Percentiles rank a stretch among this genome's conserved stretches.
These are phyloP conservation scores for cucumber (Cucumis sativus) DNA, from an alignment of 306 rosid species.

Conservation along the genomic window DNA sequence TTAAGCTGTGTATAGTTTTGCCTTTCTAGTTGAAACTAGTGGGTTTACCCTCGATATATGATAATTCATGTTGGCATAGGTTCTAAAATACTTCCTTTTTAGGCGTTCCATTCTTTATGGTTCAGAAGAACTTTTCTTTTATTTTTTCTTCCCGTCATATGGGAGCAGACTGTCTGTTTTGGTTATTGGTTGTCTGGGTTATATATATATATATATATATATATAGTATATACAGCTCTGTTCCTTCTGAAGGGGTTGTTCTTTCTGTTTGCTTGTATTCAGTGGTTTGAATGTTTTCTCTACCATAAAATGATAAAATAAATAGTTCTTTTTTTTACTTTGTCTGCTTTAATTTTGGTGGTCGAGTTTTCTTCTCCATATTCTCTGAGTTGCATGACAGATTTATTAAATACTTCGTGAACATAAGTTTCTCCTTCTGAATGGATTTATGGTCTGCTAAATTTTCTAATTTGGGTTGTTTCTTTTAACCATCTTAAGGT, in stretches of 20 bases:
- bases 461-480: not conserved
- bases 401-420: not conserved
- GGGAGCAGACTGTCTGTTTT: not conserved
- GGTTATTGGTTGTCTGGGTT: not conserved
- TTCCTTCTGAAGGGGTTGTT: not conserved
- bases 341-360: not conserved
- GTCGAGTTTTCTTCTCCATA: not conserved
- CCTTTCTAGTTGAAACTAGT: not conserved
- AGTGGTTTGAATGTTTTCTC: not conserved
- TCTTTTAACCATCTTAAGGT: slow-evolving; percentile 30
- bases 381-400: not conserved
- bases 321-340: not conserved
- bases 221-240: not conserved
- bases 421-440: not conserved
- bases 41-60: not conserved
- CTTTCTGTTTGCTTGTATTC: not conserved
- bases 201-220: not conserved
- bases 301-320: slow-evolving; percentile 1
- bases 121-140: not conserved
- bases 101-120: not conserved
- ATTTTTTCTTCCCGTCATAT: not conserved
- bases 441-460: not conserved
- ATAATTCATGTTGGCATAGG: not conserved
- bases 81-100: not conserved
- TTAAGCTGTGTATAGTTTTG: not conserved